Base-by-base conservation (phyloP, 768 basidiomycete genomes). In the Amanita molliuscula region DNA sequence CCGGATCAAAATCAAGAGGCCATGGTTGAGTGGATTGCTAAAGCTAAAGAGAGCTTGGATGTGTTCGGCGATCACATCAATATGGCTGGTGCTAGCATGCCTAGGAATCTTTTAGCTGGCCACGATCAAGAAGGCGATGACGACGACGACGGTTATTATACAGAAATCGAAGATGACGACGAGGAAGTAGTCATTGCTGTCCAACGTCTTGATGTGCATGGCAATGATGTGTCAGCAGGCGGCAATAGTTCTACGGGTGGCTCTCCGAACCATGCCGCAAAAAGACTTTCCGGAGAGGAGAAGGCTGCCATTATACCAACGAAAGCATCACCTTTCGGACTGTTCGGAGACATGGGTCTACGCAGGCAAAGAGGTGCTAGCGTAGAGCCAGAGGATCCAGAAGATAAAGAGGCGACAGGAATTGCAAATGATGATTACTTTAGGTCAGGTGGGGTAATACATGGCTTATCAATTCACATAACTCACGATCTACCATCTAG, bases 11-110 rank as follows among this genome's bases (percentile, higher is more conserved):
- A 67, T 5, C 71, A 73, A 59, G 76, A 81, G 51, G 82, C 78
- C 46, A 77, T 88, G 40, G 75, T 79, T 55, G 79, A 84, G 53
- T 90, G 88, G 88, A 81, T 90, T 49, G 71, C 79, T 6, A 83
- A 81, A 61, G 87, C 87, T 0, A 76, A 79, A 45, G 76, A 80
- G 52, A 81, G 77, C 33, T 70, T 88, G 42, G 72, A 78, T 50
- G 79, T 83, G 49, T 83, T 86, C 53, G 83, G 78, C 10, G 76
- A 73, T 13, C 78, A 79, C 59, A 79, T 88, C 51, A 81, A 74
- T 31, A 74, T 79, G 53, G 80, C 76, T 26, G 79, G 78, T 44
- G 69, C 77, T 2, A 67, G 72, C 28, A 70, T 77, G 59, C 76
- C 78, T 16, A 73, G 71, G 60, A 72, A 65, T 54, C 76, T 70